These are phyloP conservation scores for Boletus subparvulus DNA, from an alignment of 768 basidiomycete species.

Conservation along the genomic window DNA sequence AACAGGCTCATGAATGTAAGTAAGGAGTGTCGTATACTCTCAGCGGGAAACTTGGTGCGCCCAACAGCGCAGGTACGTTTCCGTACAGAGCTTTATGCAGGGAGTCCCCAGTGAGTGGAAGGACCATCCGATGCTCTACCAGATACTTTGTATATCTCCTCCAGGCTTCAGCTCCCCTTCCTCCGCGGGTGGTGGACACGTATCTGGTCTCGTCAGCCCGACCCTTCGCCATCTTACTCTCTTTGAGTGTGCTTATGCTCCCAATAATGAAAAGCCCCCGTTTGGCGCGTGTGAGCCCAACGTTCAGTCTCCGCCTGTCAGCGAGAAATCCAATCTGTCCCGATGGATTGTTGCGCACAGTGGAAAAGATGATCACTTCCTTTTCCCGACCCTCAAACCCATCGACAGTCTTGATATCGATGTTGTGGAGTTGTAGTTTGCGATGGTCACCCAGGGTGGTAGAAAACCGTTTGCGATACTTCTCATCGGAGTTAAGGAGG, in stretches of 20 bases:
- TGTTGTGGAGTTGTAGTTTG: slow-evolving; percentile 57
- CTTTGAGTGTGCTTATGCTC: slow-evolving; percentile 61
- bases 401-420: slow-evolving; percentile 92
- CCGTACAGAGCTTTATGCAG: slow-evolving; percentile 38
- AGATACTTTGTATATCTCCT: slow-evolving; percentile 59
- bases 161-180: slow-evolving; percentile 57
- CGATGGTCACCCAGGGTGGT: slow-evolving; percentile 63
- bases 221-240: slow-evolving; percentile 39
- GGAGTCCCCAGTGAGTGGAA: slow-evolving; percentile 44
- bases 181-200: slow-evolving; percentile 23
- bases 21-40: slow-evolving; percentile 4
- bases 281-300: slow-evolving; percentile 87
- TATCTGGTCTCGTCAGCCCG: slow-evolving; percentile 10
- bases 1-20: slow-evolving; percentile 9
- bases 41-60: slow-evolving; percentile 5
- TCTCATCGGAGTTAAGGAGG: slow-evolving; percentile 55
- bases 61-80: slow-evolving; percentile 9
- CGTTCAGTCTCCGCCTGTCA: slow-evolving; percentile 83
- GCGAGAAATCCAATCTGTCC: slow-evolving; percentile 89
- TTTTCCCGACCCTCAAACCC: slow-evolving; percentile 95
- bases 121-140: slow-evolving; percentile 49
- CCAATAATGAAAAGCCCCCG: slow-evolving; percentile 83
- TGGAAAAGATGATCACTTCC: slow-evolving; percentile 88
- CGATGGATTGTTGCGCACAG: slow-evolving; percentile 75
- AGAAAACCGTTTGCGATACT: slow-evolving; percentile 54